Evolutionary conservation across 768 basidiomycete genomes (phyloP), one percentile per base, ranked within the genome.

Genomic region (Collybia sp.): DNA sequence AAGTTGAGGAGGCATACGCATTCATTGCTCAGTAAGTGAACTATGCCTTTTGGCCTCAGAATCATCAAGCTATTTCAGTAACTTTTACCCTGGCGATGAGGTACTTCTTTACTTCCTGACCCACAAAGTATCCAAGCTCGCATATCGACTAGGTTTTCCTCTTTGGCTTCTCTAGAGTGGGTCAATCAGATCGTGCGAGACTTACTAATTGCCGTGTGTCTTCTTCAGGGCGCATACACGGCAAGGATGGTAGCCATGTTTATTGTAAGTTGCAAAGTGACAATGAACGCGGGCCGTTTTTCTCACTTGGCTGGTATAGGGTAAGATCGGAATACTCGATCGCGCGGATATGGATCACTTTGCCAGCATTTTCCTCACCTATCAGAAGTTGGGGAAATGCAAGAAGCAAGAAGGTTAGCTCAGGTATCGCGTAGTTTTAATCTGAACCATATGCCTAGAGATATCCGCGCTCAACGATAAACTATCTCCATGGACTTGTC

Each of bases 1-100:
- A 88, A 56, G 82, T 88, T 2, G 81, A 88, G 63, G 84, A 88
- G 52, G 85, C 80, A 30, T 86, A 87, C 63, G 82, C 76, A n/a
- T 88, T 88, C 57, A 82, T 88, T 53, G 78, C 86, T 16, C 83
- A 88, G 85, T 88, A 54, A 61, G 85, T 67, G 12, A 12, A 39
- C 42, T 32, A 8, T 12, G 15, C 15, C 19, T 18, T 30, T 6
- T 13, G 2, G 16, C 0, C 3, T 3, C 30, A 6, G 20, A 25
- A 33, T 41, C 16, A 33, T n/a, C 13, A 39, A 6, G 5, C 32
- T 19, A 18, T 12, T 50, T 25, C 25, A 88, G 85, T 51, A 88
- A 88, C 52, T 88, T 80, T 53, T 66, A 64, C 41, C 79, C 79
- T 12, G 85, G 83, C 41, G 86, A 88, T 61, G 85, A 88, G 70